These are phyloP conservation scores for Oryza coarctata DNA, from an alignment of 176 grass and related monocot species.

Conservation along the genomic window DNA sequence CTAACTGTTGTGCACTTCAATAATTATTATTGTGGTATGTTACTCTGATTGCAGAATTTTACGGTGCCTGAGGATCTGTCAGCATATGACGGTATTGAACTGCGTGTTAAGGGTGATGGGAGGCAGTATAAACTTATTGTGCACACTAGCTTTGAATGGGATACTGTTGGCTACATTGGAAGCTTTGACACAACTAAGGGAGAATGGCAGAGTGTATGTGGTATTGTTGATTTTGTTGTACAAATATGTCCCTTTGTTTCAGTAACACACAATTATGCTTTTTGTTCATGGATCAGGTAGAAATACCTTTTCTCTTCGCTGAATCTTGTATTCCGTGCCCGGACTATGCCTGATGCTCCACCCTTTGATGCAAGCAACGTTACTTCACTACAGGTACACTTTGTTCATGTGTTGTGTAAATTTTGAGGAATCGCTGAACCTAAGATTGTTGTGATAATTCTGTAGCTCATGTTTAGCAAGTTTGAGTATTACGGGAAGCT, in stretches of 20 bases:
- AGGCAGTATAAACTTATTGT: slow-evolving; percentile 88
- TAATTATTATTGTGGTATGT: not conserved
- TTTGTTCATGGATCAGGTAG: slow-evolving; percentile 56
- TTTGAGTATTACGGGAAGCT: slow-evolving; percentile 95
- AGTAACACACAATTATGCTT: slow-evolving; percentile 16
- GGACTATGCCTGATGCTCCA: slow-evolving; percentile 74
- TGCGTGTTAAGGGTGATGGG: slow-evolving; percentile 88
- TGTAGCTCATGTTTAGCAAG: slow-evolving; percentile 99
- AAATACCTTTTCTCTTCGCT: slow-evolving; percentile 81
- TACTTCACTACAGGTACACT: slow-evolving; percentile 69
- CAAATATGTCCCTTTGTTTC: slow-evolving; percentile 22
- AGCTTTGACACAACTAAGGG: slow-evolving; percentile 80
- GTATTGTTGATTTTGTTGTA: not conserved
- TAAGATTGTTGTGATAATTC: slow-evolving; percentile 29
- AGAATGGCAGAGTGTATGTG: slow-evolving; percentile 86
- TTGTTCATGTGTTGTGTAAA: not conserved
- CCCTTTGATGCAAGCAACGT: slow-evolving; percentile 83
- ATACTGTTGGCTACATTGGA: slow-evolving; percentile 83
- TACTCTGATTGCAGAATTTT: slow-evolving; percentile 68
- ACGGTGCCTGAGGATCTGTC: slow-evolving; percentile 76
- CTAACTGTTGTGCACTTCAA: not conserved
- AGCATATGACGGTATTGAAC: slow-evolving; percentile 89
- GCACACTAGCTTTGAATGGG: slow-evolving; percentile 83
- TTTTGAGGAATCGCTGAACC: slow-evolving; percentile 16
- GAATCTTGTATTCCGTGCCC: slow-evolving; percentile 78